phyloP scores from a whole-genome alignment of 1,284 basidiomycete species.

The Moesziomyces globuligerus region DNA sequence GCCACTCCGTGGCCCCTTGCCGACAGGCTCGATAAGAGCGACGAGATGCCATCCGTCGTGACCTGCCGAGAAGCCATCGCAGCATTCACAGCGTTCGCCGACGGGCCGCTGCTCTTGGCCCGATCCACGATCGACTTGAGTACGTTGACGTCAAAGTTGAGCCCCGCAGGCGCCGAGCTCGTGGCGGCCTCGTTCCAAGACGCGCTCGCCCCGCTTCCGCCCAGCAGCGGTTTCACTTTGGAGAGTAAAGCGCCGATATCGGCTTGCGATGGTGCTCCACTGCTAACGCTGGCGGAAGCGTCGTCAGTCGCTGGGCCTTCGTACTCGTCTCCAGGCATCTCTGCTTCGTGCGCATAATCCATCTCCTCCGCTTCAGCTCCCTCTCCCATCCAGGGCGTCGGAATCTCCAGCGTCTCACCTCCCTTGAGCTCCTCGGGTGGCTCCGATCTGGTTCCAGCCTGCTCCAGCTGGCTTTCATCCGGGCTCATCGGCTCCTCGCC shows the following conservation, averaged over 20 bases:
- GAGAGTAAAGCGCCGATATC: conserved; percentile 22
- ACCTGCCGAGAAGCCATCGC: conserved; percentile 11
- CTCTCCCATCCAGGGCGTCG: conserved; percentile 17
- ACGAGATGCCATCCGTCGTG: conserved; percentile 13
- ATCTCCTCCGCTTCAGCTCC: neutral
- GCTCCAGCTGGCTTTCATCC: conserved; percentile 23
- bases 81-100: conserved; percentile 10
- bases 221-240: conserved; percentile 9
- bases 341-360: conserved; percentile 3
- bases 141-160: conserved; percentile 22
- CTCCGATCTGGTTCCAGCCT: conserved; percentile 17
- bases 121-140: conserved; percentile 25
- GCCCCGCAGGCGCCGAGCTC: conserved; percentile 1
- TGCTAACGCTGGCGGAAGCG: neutral
- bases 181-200: neutral
- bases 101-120: conserved; percentile 12
- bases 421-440: conserved; percentile 14
- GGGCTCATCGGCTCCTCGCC: conserved; percentile 11
- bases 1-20: conserved; percentile 2
- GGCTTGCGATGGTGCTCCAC: neutral
- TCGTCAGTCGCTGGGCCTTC: neutral
- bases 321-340: neutral
- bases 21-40: conserved; percentile 25
- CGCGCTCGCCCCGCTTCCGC: neutral
- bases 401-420: conserved; percentile 7